phyloP scores from a whole-genome alignment of 1,284 basidiomycete species.

The Trametes versicolor region DNA sequence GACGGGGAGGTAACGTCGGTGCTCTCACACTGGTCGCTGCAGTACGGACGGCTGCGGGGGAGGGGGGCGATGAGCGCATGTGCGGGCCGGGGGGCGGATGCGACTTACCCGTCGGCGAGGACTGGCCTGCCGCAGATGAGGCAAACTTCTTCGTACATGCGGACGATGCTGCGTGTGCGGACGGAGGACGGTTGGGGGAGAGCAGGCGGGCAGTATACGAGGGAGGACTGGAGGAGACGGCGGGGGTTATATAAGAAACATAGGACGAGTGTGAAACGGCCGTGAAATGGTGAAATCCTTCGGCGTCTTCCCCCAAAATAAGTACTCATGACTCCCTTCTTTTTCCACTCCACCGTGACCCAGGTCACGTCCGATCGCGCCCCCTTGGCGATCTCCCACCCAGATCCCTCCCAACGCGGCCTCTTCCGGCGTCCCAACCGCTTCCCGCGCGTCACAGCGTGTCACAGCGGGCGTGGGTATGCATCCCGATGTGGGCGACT shows the following conservation, averaged over 20 bases:
- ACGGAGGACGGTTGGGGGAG: background rate
- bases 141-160: slow-evolving; percentile 83
- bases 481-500: slow-evolving; percentile 11
- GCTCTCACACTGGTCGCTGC: slow-evolving; percentile 74
- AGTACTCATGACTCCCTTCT: slow-evolving; percentile 30
- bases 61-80: slow-evolving; percentile 34
- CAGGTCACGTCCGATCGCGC: slow-evolving; percentile 26
- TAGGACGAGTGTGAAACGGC: slow-evolving; percentile 33
- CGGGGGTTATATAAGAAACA: slow-evolving; percentile 36
- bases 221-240: slow-evolving; percentile 15
- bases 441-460: slow-evolving; percentile 12
- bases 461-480: slow-evolving; percentile 9
- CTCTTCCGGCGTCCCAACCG: slow-evolving; percentile 20
- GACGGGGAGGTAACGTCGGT: slow-evolving; percentile 72
- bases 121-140: slow-evolving; percentile 73
- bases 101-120: slow-evolving; percentile 64
- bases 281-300: slow-evolving; percentile 26
- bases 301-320: slow-evolving; percentile 27
- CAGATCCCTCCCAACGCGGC: slow-evolving; percentile 28
- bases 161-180: background rate
- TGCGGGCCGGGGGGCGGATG: slow-evolving; percentile 30
- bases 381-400: slow-evolving; percentile 29
- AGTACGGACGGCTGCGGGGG: slow-evolving; percentile 69
- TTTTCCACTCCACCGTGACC: slow-evolving; percentile 33
- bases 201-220: slow-evolving; percentile 11